phyloP scores from a whole-genome alignment of 495 filamentous ascomycete genomes.

The Tuber brumale region DNA sequence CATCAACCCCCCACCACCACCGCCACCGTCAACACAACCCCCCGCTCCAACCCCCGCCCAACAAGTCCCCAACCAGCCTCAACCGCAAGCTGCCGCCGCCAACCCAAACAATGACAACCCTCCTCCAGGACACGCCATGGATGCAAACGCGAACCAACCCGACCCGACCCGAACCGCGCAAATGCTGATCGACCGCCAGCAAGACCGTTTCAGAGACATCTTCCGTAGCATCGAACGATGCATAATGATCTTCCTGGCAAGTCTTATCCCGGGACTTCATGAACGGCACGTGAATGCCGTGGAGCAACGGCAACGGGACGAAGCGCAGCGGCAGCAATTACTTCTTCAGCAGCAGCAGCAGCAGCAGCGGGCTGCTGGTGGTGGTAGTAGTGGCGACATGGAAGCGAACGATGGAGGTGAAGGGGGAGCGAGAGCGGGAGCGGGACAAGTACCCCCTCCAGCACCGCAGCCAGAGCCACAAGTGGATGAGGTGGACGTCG shows the following conservation, averaged over 20 bases:
- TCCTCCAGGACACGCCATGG: conserved; percentile 16
- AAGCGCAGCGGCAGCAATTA: conserved; percentile 1
- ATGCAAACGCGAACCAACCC: conserved; percentile 25
- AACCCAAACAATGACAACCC: conserved; percentile 9
- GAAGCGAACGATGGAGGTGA: background rate
- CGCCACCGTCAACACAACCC: conserved; percentile 1
- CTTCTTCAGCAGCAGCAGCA: background rate
- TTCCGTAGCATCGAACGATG: conserved; percentile 33
- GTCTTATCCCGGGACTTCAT: conserved; percentile 37
- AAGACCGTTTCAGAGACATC: conserved; percentile 25
- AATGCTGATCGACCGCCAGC: conserved; percentile 30
- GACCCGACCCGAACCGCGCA: conserved; percentile 30
- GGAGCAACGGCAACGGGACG: conserved; percentile 31
- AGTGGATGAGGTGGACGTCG: background rate
- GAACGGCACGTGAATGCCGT: conserved; percentile 40
- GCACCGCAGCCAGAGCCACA: background rate
- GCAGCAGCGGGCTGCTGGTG: background rate
- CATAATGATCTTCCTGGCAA: conserved; percentile 37
- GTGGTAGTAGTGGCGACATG: background rate
- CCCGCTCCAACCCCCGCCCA: conserved; percentile 7
- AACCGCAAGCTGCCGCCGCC: conserved; percentile 5
- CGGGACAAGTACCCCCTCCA: background rate
- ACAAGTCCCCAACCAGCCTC: conserved; percentile 15
- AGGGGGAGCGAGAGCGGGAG: background rate
- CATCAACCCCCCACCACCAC: conserved; percentile 30